A percentile compares a stretch with the other conserved stretches of the same genome.
Conservation (phyloP, 768 basidiomycete genomes). For the Tricholoma bakamatsutake region DNA sequence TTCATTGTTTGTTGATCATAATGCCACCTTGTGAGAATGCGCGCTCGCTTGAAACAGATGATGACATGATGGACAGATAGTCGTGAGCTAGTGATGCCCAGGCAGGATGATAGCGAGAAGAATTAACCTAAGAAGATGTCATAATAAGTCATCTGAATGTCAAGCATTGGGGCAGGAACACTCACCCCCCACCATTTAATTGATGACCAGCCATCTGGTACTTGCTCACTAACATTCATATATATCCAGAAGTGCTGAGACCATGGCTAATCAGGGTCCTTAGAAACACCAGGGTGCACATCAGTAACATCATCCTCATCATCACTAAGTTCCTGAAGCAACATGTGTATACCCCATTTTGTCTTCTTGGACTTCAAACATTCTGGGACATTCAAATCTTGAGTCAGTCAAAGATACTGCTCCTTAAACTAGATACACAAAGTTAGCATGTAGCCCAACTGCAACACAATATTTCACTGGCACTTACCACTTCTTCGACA, state of each 20-base stretch:
- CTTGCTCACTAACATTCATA: constrained; percentile 11
- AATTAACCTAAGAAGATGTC: too few species aligned
- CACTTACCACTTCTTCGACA: background rate
- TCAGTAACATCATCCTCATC: background rate
- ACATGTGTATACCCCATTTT: background rate
- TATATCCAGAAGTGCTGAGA: constrained; percentile 11
- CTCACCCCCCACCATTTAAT: constrained; percentile 32
- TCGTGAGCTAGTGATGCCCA: too few species aligned
- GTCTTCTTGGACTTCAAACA: background rate
- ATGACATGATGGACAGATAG: too few species aligned
- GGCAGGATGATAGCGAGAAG: too few species aligned
- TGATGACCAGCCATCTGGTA: constrained; percentile 12
- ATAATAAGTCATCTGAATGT: background rate
- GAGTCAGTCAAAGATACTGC: background rate
- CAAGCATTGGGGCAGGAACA: constrained; percentile 1
- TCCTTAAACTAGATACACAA: background rate
- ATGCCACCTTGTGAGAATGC: background rate
- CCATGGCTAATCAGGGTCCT: constrained; percentile 6
- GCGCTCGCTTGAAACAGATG: background rate
- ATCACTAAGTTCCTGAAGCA: background rate
- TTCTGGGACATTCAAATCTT: background rate
- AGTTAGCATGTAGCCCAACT: background rate
- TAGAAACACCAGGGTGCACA: too few species aligned
- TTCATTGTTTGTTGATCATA: background rate
- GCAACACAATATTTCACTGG: too few species aligned